Evolutionary conservation across 352 stramenopile genomes (phyloP).

Genomic region (Pythium aphanidermatum): DNA sequence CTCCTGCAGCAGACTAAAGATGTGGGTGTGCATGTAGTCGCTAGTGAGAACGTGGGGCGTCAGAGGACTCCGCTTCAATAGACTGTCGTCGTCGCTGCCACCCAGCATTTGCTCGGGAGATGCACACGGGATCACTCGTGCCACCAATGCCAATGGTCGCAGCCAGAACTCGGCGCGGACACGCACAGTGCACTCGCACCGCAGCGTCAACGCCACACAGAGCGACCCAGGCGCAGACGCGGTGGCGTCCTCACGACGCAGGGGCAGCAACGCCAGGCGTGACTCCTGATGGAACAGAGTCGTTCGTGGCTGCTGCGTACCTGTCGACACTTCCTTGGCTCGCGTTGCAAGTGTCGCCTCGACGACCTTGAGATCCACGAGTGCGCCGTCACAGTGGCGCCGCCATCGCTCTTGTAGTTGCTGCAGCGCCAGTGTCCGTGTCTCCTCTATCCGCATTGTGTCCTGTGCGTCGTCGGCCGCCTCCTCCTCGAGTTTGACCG

Average conservation of each 20-base stretch:
- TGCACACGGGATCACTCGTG: constrained; percentile 37
- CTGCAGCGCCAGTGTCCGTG: constrained; percentile 3
- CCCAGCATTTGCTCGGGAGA: constrained; percentile 5
- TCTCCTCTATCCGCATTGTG: background rate
- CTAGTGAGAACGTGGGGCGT: constrained; percentile 23
- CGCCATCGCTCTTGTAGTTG: constrained; percentile 29
- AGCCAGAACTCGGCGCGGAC: constrained; percentile 58
- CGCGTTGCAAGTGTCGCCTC: constrained; percentile 8
- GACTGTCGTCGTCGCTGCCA: background rate
- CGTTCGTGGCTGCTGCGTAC: constrained; percentile 7
- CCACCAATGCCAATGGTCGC: constrained; percentile 41
- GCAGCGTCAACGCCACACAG: constrained; percentile 22
- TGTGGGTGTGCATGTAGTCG: constrained; percentile 25
- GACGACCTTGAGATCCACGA: constrained; percentile 45
- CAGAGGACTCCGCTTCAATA: constrained; percentile 3
- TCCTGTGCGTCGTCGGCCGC: constrained; percentile 1
- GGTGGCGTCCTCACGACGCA: constrained; percentile 1
- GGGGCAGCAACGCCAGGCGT: constrained; percentile 26
- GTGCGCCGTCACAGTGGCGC: constrained; percentile 36
- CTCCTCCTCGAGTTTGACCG: constrained; percentile 4
- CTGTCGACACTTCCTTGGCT: background rate
- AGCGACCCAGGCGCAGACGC: background rate
- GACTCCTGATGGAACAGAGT: constrained; percentile 63
- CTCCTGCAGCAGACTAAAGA: constrained; percentile 46
- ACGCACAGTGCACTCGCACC: constrained; percentile 48